Evolutionary conservation across 768 basidiomycete genomes (phyloP), one percentile per base, ranked within the genome.

Genomic region (Phylloporus sp.): DNA sequence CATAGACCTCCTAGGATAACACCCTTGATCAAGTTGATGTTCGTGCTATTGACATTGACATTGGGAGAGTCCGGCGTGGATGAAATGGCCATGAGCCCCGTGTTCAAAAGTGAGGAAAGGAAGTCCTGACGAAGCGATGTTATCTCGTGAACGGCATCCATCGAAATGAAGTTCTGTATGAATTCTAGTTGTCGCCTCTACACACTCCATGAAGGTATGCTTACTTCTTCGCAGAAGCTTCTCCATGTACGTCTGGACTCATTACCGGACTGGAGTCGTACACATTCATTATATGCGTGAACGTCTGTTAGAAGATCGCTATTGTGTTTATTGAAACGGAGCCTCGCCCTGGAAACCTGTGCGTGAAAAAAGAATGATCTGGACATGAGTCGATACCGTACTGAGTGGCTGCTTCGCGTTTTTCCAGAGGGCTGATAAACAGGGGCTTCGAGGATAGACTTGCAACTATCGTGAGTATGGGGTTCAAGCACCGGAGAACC

Each of bases 271-370:
- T 76, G 76, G 41, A 86, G 66, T 47, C 74, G 68, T 48, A 75
- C 59, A 53, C 80, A 86, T 54, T 83, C 78, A 36, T 86, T 75
- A 62, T 87, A 95, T 1, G 91, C 92, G 40, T 80, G 75, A 15
- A 83, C 75, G 55, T 92, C 90, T 0, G 93, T 94, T 43, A 97
- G 72, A 2, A 97, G 75, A 63, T 97, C 95, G 54, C 91, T 94
- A 48, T 85, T 82, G 29, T 76, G 85, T 13, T 75, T 78, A 12
- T 79, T 71, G 57, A 97, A 95, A 18, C 76, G 77, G 44, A 75
- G 74, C 50, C 86, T 80, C 9, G 92, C 91, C 58, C 91, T 95
- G 62, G 15, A 32, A 48, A 29, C 48, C 1, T 36, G 28, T 39
- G 22, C 6, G 13, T 47, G 28, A 58, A 48, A 32, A 34, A 32